Base-by-base conservation (phyloP, 176 grass and related monocot genomes). In the Puccinellia tenuiflora region DNA sequence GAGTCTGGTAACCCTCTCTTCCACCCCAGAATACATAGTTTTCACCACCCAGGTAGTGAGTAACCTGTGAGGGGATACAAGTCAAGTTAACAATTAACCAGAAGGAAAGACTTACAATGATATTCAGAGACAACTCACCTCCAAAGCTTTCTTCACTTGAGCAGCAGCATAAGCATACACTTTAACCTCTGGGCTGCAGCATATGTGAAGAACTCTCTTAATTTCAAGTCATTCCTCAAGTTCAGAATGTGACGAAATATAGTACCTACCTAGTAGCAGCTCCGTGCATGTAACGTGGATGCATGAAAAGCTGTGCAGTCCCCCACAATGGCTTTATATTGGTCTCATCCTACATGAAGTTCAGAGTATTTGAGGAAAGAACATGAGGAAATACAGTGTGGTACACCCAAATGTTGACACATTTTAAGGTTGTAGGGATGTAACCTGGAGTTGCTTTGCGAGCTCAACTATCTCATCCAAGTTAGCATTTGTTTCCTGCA, bases 1-100 rank as follows among this genome's bases (percentile, higher is more conserved):
- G 93, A 84, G 96, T 92, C 79, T 96, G 96, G 70, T 99, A 99
- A 35, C 93, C 93, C 81, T 99, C 96, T 78, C 93, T 88, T 33
- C 96, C 96, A 81, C 93, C 96, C 96, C 96, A 98, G 40, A 96
- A 99, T 57, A 99, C 91, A 79, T 98, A 96, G 79, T 99, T 99
- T 90, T 99, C 96, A 61, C 93, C 96, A 16, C 96, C 92, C 43
- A 96, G 85, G 68, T 95, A 98, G 83, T 98, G 91, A 63, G 96
- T 98, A 38, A 93, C 91, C 93, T 96, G 68, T 31, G 31, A 90
- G 74, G 56, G 46, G 28, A 79, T 47, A 54, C 59, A 81, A 57
- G 20, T 21, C 11, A 25, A 79, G 84, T 86, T 45, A 81, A 64
- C 11, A 85, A 79, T 24, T 66, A 72, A 55, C 20, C n/a, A 81